Evolutionary conservation across 805 yeast species (phyloP).

Genomic region (Ogataea degrootiae): DNA sequence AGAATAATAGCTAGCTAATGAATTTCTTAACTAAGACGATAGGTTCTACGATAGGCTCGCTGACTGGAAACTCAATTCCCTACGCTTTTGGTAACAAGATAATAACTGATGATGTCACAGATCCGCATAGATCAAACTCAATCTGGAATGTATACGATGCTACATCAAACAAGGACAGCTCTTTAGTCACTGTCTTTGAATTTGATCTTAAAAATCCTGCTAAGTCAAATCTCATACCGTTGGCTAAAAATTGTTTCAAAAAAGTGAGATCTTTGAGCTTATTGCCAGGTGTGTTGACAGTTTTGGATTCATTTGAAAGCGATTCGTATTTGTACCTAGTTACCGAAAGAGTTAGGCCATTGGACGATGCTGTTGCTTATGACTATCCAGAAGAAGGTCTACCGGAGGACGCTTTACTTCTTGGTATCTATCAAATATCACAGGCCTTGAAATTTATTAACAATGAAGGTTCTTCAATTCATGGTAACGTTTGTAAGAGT

Average conservation of each 20-base stretch:
- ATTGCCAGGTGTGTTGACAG: slow-evolving; percentile 64
- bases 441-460: slow-evolving; percentile 55
- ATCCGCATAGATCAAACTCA: slow-evolving; percentile 28
- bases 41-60: slow-evolving; percentile 46
- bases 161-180: slow-evolving; percentile 44
- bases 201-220: slow-evolving; percentile 44
- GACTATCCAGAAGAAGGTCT: slow-evolving; percentile 21
- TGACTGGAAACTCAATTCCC: slow-evolving; percentile 57
- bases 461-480: slow-evolving; percentile 51
- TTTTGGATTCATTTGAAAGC: slow-evolving; percentile 59
- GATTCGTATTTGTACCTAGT: slow-evolving; percentile 55
- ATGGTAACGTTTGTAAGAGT: slow-evolving; percentile 55
- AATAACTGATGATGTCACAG: slow-evolving; percentile 17
- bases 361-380: slow-evolving; percentile 34
- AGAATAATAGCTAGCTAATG: slow-evolving; percentile 34
- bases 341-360: slow-evolving; percentile 62
- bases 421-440: slow-evolving; percentile 55
- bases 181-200: slow-evolving; percentile 60
- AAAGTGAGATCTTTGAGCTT: slow-evolving; percentile 50
- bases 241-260: slow-evolving; percentile 41
- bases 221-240: slow-evolving; percentile 25
- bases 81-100: slow-evolving; percentile 47
- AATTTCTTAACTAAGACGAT: slow-evolving; percentile 65
- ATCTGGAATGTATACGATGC: slow-evolving; percentile 69
- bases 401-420: slow-evolving; percentile 33